These are phyloP conservation scores for Sisymbrium irio DNA, from an alignment of 345 rosid genomes.

Conservation along the genomic window DNA sequence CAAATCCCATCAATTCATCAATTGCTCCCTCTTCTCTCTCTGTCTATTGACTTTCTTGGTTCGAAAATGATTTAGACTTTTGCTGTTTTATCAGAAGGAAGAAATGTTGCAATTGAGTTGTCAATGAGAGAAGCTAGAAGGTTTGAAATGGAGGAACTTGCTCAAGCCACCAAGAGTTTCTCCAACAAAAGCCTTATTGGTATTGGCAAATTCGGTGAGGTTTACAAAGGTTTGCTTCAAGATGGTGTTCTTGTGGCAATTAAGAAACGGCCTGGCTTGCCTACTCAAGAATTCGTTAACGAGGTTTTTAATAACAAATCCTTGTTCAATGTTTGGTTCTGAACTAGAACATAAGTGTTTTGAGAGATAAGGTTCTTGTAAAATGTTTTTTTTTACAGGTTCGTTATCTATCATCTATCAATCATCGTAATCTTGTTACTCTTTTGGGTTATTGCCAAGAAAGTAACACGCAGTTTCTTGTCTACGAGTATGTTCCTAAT, in stretches of 20 bases:
- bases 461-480: conserved; percentile 68
- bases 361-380: background rate
- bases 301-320: conserved; percentile 50
- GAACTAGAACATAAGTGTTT: background rate
- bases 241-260: conserved; percentile 90
- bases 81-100: conserved; percentile 45
- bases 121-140: conserved; percentile 72
- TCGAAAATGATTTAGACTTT: background rate
- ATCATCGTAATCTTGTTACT: conserved; percentile 78
- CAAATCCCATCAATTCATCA: conserved; percentile 43
- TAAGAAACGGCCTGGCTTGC: conserved; percentile 70
- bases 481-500: conserved; percentile 86
- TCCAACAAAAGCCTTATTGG: conserved; percentile 74
- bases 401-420: conserved; percentile 79
- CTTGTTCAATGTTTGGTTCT: background rate
- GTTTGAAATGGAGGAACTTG: conserved; percentile 82
- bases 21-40: background rate
- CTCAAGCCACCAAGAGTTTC: conserved; percentile 77
- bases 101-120: conserved; percentile 68
- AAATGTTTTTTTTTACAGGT: conserved; percentile 42
- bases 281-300: conserved; percentile 72
- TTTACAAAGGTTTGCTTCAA: conserved; percentile 87
- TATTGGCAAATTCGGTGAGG: conserved; percentile 85
- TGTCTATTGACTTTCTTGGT: conserved; percentile 14
- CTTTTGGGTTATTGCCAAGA: conserved; percentile 94